phyloP scores from a whole-genome alignment of 306 rosid genomes.

The Vigna hirtella region DNA sequence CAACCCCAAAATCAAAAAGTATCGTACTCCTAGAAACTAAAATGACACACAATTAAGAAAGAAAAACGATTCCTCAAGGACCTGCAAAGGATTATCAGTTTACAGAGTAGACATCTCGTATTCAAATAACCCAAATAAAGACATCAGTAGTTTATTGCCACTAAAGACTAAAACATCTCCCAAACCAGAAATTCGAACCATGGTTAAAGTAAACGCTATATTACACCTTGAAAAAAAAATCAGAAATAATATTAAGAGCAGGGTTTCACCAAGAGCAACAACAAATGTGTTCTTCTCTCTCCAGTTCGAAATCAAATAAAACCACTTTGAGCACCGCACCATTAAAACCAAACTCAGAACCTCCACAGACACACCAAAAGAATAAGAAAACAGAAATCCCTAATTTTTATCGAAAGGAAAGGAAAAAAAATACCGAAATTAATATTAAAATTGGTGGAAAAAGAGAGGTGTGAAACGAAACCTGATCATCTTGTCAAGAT shows the following conservation, averaged over 20 bases:
- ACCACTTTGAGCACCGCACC: not conserved
- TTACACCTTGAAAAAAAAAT: not conserved
- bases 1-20: not conserved
- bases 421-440: not conserved
- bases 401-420: not conserved
- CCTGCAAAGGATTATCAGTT: constrained; percentile 12
- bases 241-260: not conserved
- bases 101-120: not conserved
- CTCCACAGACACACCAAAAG: not conserved
- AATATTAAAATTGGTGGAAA: not conserved
- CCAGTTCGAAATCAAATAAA: not conserved
- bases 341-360: not conserved
- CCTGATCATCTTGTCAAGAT: constrained; percentile 83
- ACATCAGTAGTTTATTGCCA: not conserved
- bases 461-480: constrained; percentile 1
- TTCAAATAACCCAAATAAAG: not conserved
- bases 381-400: not conserved
- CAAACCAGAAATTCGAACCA: not conserved
- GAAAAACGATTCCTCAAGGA: not conserved
- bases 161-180: not conserved
- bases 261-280: not conserved
- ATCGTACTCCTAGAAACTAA: not conserved
- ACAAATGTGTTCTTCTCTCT: not conserved
- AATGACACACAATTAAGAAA: not conserved
- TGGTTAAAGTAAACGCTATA: not conserved